Conservation (phyloP, 2,329 filamentous ascomycete species). For the Ceratocystis destructans region DNA sequence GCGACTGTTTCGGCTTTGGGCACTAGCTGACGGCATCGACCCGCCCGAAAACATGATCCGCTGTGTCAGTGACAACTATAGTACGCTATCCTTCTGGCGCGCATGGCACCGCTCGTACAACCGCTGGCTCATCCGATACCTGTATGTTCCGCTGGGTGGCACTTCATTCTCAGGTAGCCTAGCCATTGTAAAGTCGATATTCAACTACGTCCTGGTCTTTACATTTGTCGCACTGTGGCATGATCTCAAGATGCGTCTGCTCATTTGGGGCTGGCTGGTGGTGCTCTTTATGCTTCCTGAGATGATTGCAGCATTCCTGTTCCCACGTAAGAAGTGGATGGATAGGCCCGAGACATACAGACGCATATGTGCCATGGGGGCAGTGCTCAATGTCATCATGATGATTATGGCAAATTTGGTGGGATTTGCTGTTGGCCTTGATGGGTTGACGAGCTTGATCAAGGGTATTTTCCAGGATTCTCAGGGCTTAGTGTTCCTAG, state of each 20-base stretch:
- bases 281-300: slow-evolving; percentile 90
- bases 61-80: slow-evolving; percentile 92
- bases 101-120: slow-evolving; percentile 94
- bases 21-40: slow-evolving; percentile 77
- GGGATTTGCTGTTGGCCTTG: slow-evolving; percentile 82
- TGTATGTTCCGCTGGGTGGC: slow-evolving; percentile 85
- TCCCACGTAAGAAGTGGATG: slow-evolving; percentile 61
- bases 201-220: slow-evolving; percentile 75
- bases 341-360: slow-evolving; percentile 58
- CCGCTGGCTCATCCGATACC: slow-evolving; percentile 84
- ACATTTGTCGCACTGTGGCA: slow-evolving; percentile 98
- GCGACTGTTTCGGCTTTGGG: slow-evolving; percentile 98
- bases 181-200: slow-evolving; percentile 43
- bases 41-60: slow-evolving; percentile 97
- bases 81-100: slow-evolving; percentile 82
- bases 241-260: slow-evolving; percentile 77
- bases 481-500: slow-evolving; percentile 58
- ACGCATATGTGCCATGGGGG: slow-evolving; percentile 65
- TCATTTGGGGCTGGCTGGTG: slow-evolving; percentile 96
- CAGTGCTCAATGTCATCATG: slow-evolving; percentile 74
- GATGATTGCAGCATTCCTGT: slow-evolving; percentile 54
- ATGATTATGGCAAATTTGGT: slow-evolving; percentile 94
- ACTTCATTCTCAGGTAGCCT: slow-evolving; percentile 35
- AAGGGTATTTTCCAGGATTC: slow-evolving; percentile 62
- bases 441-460: slow-evolving; percentile 68